Conservation (phyloP, 805 yeast species). For the Suhomyces sp. region DNA sequence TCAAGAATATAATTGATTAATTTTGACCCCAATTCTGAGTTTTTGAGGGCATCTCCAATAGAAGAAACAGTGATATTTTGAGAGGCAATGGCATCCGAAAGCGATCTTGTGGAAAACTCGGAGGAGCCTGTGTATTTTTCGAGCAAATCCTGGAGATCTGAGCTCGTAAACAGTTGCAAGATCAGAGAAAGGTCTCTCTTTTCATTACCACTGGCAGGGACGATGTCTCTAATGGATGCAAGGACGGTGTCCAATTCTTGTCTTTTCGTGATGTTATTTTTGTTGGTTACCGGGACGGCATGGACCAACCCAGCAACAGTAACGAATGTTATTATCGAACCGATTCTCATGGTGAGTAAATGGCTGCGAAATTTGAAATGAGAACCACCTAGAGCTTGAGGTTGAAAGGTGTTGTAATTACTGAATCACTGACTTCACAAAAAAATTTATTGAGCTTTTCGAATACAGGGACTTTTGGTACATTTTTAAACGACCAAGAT, state of each 20-base stretch:
- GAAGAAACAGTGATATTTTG: constrained; percentile 17
- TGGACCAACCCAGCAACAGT: constrained; percentile 18
- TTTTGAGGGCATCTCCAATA: constrained; percentile 13
- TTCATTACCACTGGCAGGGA: neutral
- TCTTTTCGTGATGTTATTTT: constrained; percentile 8
- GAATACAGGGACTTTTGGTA: too few relatives aligned
- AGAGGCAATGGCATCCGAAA: constrained; percentile 13
- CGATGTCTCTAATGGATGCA: neutral
- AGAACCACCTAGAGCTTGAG: too few relatives aligned
- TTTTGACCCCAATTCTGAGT: constrained; percentile 14
- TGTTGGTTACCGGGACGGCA: constrained; percentile 22
- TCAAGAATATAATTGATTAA: constrained; percentile 18
- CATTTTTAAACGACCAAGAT: too few relatives aligned
- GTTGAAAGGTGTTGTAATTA: too few relatives aligned
- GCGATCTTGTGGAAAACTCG: constrained; percentile 14
- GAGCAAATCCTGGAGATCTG: constrained; percentile 16
- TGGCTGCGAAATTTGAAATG: constrained; percentile 5
- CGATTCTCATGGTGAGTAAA: constrained; percentile 18
- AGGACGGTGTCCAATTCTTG: constrained; percentile 4
- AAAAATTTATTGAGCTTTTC: too few relatives aligned
- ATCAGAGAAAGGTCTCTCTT: constrained; percentile 7
- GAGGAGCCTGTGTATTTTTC: constrained; percentile 17
- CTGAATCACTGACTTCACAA: too few relatives aligned
- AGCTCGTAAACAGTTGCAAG: constrained; percentile 16
- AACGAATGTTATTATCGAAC: constrained; percentile 16